phyloP scores from a whole-genome alignment of 2,329 filamentous ascomycete genomes.

The Colletotrichum tropicicola region DNA sequence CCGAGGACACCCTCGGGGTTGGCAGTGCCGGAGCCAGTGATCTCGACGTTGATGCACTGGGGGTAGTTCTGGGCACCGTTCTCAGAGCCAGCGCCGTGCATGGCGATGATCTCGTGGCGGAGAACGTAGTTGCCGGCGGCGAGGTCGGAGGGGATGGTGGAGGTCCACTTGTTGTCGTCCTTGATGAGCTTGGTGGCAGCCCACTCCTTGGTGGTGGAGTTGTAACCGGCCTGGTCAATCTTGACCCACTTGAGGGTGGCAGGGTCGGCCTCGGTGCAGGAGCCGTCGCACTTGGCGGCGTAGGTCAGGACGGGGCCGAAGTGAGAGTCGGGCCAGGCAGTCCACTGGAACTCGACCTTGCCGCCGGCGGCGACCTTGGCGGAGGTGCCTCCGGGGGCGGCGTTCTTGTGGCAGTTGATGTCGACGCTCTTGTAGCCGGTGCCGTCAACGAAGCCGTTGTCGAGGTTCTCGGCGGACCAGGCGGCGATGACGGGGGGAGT shows the following conservation, averaged over 20 bases:
- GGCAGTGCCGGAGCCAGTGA: constrained; percentile 50
- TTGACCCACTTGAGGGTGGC: constrained; percentile 68
- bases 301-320: constrained; percentile 69
- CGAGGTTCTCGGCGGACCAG: constrained; percentile 52
- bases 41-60: constrained; percentile 58
- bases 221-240: constrained; percentile 65
- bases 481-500: constrained; percentile 38
- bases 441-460: constrained; percentile 60
- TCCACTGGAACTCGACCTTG: constrained; percentile 51
- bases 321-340: constrained; percentile 52
- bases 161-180: constrained; percentile 42
- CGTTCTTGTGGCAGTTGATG: constrained; percentile 57
- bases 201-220: constrained; percentile 48
- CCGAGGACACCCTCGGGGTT: constrained; percentile 41
- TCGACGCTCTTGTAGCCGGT: constrained; percentile 47
- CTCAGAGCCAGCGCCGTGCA: constrained; percentile 51
- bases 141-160: constrained; percentile 43
- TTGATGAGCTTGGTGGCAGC: constrained; percentile 51
- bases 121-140: constrained; percentile 55
- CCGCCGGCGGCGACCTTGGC: constrained; percentile 50
- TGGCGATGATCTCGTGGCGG: constrained; percentile 61
- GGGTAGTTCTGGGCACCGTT: constrained; percentile 62
- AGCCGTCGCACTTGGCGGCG: constrained; percentile 66
- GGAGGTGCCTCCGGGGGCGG: constrained; percentile 45
- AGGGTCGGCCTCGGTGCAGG: constrained; percentile 64